Conservation (phyloP, 345 rosid genomes). For the Eucalyptus pumila region DNA sequence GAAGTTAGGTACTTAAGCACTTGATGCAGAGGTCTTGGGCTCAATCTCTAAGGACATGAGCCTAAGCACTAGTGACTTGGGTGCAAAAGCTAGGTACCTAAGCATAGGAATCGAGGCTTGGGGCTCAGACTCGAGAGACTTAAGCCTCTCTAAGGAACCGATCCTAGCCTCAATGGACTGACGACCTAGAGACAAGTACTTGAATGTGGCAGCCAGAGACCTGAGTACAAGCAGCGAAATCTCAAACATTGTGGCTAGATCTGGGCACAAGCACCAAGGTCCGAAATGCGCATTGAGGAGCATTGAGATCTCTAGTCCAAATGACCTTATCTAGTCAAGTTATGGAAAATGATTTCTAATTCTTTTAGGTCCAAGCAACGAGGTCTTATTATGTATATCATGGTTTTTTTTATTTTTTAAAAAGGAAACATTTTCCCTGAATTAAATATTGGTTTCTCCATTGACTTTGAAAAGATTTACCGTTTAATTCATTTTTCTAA, state of each 20-base stretch:
- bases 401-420: too few species aligned
- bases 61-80: not conserved
- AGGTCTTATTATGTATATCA: not conserved
- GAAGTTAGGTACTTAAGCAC: not conserved
- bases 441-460: not conserved
- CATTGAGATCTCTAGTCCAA: not conserved
- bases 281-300: too few species aligned
- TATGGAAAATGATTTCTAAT: not conserved
- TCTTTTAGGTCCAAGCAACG: not conserved
- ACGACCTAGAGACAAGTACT: not conserved
- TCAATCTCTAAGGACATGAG: not conserved
- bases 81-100: not conserved
- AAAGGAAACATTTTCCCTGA: not conserved
- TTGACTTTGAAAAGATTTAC: not conserved
- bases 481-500: not conserved
- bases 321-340: not conserved
- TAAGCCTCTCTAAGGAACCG: accelerated
- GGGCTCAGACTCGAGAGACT: not conserved
- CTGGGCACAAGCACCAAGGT: not conserved
- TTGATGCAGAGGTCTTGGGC: not conserved
- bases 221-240: accelerated
- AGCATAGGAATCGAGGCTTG: not conserved
- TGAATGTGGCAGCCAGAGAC: not conserved
- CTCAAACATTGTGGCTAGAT: not conserved
- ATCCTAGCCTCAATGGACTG: not conserved